These are phyloP conservation scores for Trypanosoma cruzi DNA, from an alignment of 208 protist genomes.

Conservation along the genomic window DNA sequence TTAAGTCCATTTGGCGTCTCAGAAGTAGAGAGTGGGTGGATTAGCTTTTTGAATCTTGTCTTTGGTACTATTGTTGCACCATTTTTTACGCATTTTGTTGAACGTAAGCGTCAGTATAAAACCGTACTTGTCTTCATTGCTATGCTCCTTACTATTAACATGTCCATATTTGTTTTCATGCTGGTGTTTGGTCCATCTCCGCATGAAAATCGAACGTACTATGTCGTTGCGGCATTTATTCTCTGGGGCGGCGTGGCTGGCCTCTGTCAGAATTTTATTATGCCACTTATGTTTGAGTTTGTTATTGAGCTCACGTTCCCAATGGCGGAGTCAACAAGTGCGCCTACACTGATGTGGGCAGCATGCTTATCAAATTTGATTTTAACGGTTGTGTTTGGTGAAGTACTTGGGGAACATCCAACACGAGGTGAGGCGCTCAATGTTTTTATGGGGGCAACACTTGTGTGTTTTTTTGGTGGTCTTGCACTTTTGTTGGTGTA, in stretches of 20 bases:
- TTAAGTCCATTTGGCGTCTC: slow-evolving; percentile 61
- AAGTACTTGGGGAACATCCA: slow-evolving; percentile 55
- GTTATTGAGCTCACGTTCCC: slow-evolving; percentile 84
- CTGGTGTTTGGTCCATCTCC: slow-evolving; percentile 66
- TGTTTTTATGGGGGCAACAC: slow-evolving; percentile 61
- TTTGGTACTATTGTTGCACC: slow-evolving; percentile 61
- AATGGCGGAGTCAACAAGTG: slow-evolving; percentile 69
- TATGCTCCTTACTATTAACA: slow-evolving; percentile 37
- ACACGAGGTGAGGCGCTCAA: slow-evolving; percentile 38
- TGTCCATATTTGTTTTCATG: slow-evolving; percentile 53
- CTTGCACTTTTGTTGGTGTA: slow-evolving; percentile 43
- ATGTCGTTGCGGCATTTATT: slow-evolving; percentile 46
- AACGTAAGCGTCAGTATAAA: slow-evolving; percentile 54
- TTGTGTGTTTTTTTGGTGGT: slow-evolving; percentile 59
- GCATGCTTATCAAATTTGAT: slow-evolving; percentile 67
- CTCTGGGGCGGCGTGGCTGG: slow-evolving; percentile 63
- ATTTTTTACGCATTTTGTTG: slow-evolving; percentile 66
- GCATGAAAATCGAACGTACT: slow-evolving; percentile 40
- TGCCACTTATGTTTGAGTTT: slow-evolving; percentile 86
- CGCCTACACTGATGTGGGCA: slow-evolving; percentile 68
- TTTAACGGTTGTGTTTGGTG: slow-evolving; percentile 59
- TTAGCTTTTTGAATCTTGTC: slow-evolving; percentile 72
- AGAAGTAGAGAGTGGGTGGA: slow-evolving; percentile 63
- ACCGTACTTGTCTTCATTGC: slow-evolving; percentile 46
- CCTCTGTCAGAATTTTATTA: slow-evolving; percentile 79